Conservation (phyloP, 331 rosid genomes). For the Telfairia occidentalis region DNA sequence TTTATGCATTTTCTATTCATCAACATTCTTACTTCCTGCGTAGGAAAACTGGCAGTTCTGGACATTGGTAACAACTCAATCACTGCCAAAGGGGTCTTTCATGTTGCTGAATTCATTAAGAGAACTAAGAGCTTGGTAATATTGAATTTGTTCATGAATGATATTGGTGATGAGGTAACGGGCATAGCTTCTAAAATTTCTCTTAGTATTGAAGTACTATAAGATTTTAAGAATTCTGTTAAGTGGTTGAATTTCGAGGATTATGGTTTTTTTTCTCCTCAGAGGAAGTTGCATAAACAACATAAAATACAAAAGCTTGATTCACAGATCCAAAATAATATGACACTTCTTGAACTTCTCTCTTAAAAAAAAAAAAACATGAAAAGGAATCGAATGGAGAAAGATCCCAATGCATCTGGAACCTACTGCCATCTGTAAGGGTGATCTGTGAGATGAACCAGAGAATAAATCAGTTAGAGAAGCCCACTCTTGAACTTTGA, state of each 20-base stretch:
- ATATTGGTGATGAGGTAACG: conserved; percentile 87
- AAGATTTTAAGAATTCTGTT: background rate
- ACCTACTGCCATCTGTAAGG: background rate
- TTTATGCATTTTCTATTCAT: background rate
- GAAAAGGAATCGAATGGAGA: background rate
- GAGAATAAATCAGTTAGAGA: background rate
- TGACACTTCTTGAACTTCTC: background rate
- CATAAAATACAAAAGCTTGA: background rate
- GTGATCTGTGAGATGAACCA: background rate
- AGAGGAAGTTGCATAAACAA: background rate
- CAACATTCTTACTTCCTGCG: conserved; percentile 12
- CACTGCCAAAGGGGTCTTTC: conserved; percentile 71
- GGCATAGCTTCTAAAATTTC: background rate
- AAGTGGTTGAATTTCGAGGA: background rate
- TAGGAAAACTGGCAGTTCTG: conserved; percentile 66
- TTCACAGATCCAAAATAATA: background rate
- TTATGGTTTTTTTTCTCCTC: background rate
- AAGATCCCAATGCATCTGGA: background rate
- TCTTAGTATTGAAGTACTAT: background rate
- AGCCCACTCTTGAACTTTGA: too few species aligned
- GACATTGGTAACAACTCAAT: conserved; percentile 86
- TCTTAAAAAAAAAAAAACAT: background rate
- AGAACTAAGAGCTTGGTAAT: conserved; percentile 59
- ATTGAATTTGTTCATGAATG: conserved; percentile 93
- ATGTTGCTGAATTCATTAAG: conserved; percentile 70